A percentile compares a stretch with the other conserved stretches of the same genome.
These are phyloP conservation scores for Cercis canadensis DNA, from an alignment of 306 rosid genomes.

Conservation along the genomic window DNA sequence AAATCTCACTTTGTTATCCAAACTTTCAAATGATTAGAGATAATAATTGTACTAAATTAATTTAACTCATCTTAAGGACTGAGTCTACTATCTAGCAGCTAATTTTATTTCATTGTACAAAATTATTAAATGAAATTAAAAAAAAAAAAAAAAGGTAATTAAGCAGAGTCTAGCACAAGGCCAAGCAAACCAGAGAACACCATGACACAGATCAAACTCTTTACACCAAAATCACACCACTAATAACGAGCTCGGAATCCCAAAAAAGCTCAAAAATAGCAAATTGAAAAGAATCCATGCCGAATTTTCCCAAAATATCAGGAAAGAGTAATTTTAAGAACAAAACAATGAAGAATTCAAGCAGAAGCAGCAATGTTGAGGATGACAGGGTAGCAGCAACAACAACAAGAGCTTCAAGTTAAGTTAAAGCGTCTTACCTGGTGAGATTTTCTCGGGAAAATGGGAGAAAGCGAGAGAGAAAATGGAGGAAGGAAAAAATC, in stretches of 20 bases:
- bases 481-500: too few species aligned
- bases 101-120: background rate
- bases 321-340: background rate
- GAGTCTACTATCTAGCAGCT: slow-evolving; percentile 9
- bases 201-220: slow-evolving; percentile 52
- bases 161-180: slow-evolving; percentile 29
- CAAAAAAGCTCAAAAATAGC: background rate
- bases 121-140: background rate
- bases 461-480: slow-evolving; percentile 47
- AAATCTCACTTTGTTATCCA: background rate
- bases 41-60: too few species aligned
- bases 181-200: slow-evolving; percentile 2
- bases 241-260: slow-evolving; percentile 3
- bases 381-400: background rate
- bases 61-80: background rate
- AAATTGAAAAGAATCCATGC: background rate
- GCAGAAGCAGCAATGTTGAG: slow-evolving; percentile 29
- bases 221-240: background rate
- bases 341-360: background rate
- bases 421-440: slow-evolving; percentile 46
- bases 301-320: background rate
- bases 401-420: background rate
- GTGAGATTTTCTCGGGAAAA: slow-evolving; percentile 44
- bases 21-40: too few species aligned
- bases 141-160: background rate